phyloP scores from a whole-genome alignment of 352 stramenopile species.

The Peronospora belbahrii region DNA sequence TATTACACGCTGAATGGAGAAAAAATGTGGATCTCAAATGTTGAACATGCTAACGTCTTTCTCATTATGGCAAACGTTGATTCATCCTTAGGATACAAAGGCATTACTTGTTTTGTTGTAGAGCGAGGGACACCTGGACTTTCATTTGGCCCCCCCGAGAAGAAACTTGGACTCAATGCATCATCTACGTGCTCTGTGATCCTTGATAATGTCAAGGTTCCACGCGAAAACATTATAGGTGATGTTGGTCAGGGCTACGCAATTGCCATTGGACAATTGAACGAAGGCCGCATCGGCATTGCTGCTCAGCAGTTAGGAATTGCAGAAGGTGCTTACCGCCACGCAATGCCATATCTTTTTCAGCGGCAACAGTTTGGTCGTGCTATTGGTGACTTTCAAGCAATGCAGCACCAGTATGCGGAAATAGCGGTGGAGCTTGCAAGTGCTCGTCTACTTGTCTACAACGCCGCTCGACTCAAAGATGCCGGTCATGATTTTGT shows the following conservation, averaged over 20 bases:
- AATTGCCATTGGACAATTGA: slow-evolving; percentile 93
- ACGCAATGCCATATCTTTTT: slow-evolving; percentile 89
- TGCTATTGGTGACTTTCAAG: slow-evolving; percentile 88
- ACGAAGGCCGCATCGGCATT: slow-evolving; percentile 91
- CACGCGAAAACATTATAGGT: slow-evolving; percentile 82
- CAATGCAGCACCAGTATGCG: slow-evolving; percentile 92
- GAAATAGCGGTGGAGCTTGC: slow-evolving; percentile 88
- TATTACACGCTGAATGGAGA: slow-evolving; percentile 90
- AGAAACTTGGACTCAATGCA: slow-evolving; percentile 92
- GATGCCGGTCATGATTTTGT: slow-evolving; percentile 86
- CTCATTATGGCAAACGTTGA: slow-evolving; percentile 91
- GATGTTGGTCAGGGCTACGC: slow-evolving; percentile 87
- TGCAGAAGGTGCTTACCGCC: slow-evolving; percentile 88
- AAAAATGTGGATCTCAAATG: slow-evolving; percentile 96
- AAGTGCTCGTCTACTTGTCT: slow-evolving; percentile 83
- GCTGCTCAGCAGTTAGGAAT: slow-evolving; percentile 92
- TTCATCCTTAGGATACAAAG: slow-evolving; percentile 85
- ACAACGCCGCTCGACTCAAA: slow-evolving; percentile 90
- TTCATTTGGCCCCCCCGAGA: slow-evolving; percentile 83
- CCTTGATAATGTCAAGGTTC: slow-evolving; percentile 89
- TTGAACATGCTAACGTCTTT: slow-evolving; percentile 88
- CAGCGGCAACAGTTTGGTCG: slow-evolving; percentile 90
- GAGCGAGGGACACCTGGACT: slow-evolving; percentile 84
- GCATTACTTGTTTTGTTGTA: slow-evolving; percentile 95
- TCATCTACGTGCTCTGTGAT: slow-evolving; percentile 90